Evolutionary conservation across 2,329 filamentous ascomycete species (phyloP).

Genomic region (Fusarium lateritium): DNA sequence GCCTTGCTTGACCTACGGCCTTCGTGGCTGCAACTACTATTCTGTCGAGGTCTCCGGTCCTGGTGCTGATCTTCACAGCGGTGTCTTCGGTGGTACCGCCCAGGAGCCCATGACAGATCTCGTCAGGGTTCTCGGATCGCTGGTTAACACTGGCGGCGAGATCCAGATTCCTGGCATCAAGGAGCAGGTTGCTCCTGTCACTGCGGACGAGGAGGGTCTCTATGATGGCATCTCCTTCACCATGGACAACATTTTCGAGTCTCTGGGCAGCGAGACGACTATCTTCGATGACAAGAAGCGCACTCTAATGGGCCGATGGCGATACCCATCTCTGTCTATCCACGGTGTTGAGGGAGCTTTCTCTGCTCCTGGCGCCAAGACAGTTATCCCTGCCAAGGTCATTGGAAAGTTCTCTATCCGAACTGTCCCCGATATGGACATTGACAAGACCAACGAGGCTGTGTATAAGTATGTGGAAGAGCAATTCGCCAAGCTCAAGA

Average conservation of each 20-base stretch:
- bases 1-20: slow-evolving; percentile 96
- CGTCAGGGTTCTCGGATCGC: slow-evolving; percentile 81
- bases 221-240: slow-evolving; percentile 94
- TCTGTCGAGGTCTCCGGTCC: slow-evolving; percentile 91
- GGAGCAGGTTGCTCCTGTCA: slow-evolving; percentile 92
- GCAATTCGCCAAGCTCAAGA: slow-evolving; percentile 87
- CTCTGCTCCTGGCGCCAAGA: slow-evolving; percentile 94
- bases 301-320: slow-evolving; percentile 96
- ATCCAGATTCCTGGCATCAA: slow-evolving; percentile 95
- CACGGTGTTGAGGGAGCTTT: slow-evolving; percentile 97
- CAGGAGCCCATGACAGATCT: slow-evolving; percentile 99
- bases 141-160: slow-evolving; percentile 92
- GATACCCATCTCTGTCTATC: slow-evolving; percentile 92
- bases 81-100: slow-evolving; percentile 95
- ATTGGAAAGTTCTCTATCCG: slow-evolving; percentile 98
- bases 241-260: slow-evolving; percentile 95
- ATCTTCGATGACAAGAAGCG: slow-evolving; percentile 91
- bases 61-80: slow-evolving; percentile 93
- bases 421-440: slow-evolving; percentile 98
- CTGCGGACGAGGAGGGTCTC: slow-evolving; percentile 86
- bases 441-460: slow-evolving; percentile 85
- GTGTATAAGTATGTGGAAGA: slow-evolving; percentile 89
- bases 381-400: slow-evolving; percentile 98
- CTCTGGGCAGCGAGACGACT: slow-evolving; percentile 88
- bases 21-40: slow-evolving; percentile 99